phyloP scores from a whole-genome alignment of 495 filamentous ascomycete species.

The Annulohypoxylon maeteangense region DNA sequence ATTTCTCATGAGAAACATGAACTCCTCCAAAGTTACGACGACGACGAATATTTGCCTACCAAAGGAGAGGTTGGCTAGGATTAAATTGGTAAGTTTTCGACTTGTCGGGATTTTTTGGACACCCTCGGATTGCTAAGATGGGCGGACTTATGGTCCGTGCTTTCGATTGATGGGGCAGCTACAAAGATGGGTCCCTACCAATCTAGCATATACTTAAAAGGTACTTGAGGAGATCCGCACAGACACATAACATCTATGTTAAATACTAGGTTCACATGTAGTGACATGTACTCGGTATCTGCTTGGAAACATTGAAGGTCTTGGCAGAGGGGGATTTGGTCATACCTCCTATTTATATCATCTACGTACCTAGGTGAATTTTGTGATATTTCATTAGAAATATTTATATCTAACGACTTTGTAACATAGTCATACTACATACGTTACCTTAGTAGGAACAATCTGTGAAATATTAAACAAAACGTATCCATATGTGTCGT shows the following conservation, averaged over 20 bases:
- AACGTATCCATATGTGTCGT: not conserved
- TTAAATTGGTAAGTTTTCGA: not conserved
- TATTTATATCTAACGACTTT: too few species aligned
- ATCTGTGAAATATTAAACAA: not conserved
- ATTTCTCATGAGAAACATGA: not conserved
- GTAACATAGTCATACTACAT: too few species aligned
- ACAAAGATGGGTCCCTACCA: not conserved
- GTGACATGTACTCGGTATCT: not conserved
- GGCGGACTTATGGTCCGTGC: not conserved
- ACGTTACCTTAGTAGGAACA: too few species aligned
- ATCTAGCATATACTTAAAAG: not conserved
- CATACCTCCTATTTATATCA: not conserved
- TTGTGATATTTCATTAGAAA: too few species aligned
- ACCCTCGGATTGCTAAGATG: conserved; percentile 1
- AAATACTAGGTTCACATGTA: not conserved
- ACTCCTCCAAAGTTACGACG: not conserved
- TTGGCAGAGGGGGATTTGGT: not conserved
- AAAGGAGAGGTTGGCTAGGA: not conserved
- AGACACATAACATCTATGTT: not conserved
- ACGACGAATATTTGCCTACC: not conserved
- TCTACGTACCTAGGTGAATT: too few species aligned
- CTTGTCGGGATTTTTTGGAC: conserved; percentile 9
- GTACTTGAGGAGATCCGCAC: not conserved
- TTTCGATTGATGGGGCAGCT: not conserved
- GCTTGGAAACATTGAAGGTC: not conserved